phyloP scores from a whole-genome alignment of 140 eudicot species.

The Anethum foeniculum region DNA sequence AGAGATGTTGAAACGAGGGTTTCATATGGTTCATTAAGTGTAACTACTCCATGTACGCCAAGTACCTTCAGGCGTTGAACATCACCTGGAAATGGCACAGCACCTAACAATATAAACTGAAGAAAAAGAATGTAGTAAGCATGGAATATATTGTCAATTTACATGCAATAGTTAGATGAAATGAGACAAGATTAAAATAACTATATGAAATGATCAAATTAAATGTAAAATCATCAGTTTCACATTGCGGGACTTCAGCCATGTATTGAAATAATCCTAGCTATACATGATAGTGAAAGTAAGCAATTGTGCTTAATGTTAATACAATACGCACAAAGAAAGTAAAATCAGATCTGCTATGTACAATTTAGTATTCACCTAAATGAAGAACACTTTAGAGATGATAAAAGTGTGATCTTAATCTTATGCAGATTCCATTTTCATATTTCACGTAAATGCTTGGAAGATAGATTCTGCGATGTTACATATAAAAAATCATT shows the following conservation, averaged over 20 bases:
- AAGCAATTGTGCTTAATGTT: background rate
- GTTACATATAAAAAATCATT: too few species aligned
- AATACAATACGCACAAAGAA: background rate
- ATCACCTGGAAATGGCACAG: conserved; percentile 82
- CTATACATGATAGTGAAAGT: background rate
- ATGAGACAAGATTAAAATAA: background rate
- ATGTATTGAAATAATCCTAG: background rate
- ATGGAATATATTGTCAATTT: background rate
- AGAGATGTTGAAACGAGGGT: conserved; percentile 73
- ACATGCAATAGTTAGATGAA: background rate
- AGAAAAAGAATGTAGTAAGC: conserved; percentile 16
- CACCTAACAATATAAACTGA: conserved; percentile 75
- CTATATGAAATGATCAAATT: background rate
- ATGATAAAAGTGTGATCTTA: background rate
- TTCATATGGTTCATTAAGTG: conserved; percentile 81
- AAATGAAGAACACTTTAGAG: background rate
- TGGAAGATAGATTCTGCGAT: background rate
- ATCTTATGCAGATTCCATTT: background rate
- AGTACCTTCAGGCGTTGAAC: conserved; percentile 66
- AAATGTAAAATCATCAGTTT: background rate
- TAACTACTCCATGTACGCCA: conserved; percentile 82
- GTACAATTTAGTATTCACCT: background rate
- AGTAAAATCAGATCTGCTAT: too few species aligned
- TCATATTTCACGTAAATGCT: background rate
- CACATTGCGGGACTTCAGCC: background rate